Percentiles rank a stretch among this genome's conserved stretches.
phyloP scores from a whole-genome alignment of 495 filamentous ascomycete species.

The Hypoxylon trugodes region DNA sequence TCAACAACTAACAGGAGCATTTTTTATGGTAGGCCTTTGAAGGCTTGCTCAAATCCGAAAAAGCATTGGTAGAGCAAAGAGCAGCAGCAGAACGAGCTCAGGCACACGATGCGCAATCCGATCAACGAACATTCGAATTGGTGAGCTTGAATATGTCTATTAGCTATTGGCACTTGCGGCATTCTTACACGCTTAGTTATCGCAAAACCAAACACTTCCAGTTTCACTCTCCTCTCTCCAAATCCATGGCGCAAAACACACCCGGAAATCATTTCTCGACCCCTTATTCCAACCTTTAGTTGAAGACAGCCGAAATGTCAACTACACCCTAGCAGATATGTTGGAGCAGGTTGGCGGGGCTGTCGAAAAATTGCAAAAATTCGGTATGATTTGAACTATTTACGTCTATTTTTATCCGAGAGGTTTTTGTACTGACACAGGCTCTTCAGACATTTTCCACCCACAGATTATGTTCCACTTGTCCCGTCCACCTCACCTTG shows the following conservation, averaged over 20 bases:
- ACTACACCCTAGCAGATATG: conserved; percentile 80
- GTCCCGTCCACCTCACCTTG: conserved; percentile 69
- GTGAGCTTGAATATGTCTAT: conserved; percentile 23
- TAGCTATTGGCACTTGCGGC: neutral
- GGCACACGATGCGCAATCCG: conserved; percentile 32
- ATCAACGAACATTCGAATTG: conserved; percentile 41
- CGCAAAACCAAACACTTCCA: conserved; percentile 75
- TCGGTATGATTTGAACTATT: conserved; percentile 65
- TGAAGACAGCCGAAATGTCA: conserved; percentile 67
- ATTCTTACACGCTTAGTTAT: conserved; percentile 54
- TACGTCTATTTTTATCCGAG: neutral
- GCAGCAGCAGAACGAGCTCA: conserved; percentile 27
- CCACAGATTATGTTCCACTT: conserved; percentile 81
- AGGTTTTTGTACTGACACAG: conserved; percentile 21
- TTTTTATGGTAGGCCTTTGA: conserved; percentile 36
- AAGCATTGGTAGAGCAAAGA: conserved; percentile 33
- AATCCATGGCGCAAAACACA: conserved; percentile 79
- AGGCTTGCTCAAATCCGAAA: conserved; percentile 39
- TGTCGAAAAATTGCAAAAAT: conserved; percentile 77
- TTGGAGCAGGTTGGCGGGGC: conserved; percentile 71
- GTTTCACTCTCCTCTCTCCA: conserved; percentile 83
- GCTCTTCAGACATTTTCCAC: conserved; percentile 79
- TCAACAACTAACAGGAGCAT: conserved; percentile 9
- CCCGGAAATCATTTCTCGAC: conserved; percentile 80
- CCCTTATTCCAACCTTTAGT: conserved; percentile 80